Evolutionary conservation across 192 early-diverging fungal genomes (phyloP).

Genomic region (Entomortierella beljakovae): DNA sequence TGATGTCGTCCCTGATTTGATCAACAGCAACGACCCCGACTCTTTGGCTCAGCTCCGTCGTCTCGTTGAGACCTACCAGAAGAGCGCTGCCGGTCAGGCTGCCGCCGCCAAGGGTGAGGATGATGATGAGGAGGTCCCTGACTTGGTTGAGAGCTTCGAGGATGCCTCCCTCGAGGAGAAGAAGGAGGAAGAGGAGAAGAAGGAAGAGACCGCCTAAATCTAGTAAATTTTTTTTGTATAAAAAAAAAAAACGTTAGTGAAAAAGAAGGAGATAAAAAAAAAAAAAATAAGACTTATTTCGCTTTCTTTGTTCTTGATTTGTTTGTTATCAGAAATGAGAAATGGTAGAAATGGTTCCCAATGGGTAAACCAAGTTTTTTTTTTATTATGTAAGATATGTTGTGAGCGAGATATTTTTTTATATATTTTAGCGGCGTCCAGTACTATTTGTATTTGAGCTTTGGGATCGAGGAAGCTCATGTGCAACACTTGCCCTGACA

Average conservation of each 20-base stretch:
- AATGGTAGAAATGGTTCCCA: too few relatives aligned
- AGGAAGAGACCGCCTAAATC: background rate
- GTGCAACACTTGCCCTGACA: conserved; percentile 28
- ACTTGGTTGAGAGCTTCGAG: conserved; percentile 84
- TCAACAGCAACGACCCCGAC: conserved; percentile 87
- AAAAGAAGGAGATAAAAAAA: too few relatives aligned
- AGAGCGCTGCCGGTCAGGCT: conserved; percentile 50
- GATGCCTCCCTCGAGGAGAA: conserved; percentile 60
- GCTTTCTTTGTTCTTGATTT: too few relatives aligned
- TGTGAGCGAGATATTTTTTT: background rate
- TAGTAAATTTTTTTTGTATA: too few relatives aligned
- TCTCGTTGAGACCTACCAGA: conserved; percentile 86
- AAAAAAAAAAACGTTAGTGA: background rate
- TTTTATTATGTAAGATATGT: background rate
- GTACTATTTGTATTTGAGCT: conserved; percentile 16
- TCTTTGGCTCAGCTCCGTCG: conserved; percentile 85
- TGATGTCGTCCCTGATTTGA: conserved; percentile 79
- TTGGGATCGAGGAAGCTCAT: conserved; percentile 43
- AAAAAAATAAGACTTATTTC: too few relatives aligned
- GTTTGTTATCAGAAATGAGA: too few relatives aligned
- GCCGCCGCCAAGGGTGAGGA: conserved; percentile 53
- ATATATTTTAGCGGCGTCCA: conserved; percentile 7
- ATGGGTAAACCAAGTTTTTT: too few relatives aligned
- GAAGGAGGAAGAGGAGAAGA: conserved; percentile 42
- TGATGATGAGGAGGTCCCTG: conserved; percentile 94